phyloP scores from a whole-genome alignment of 805 yeast genomes.

The Monosporozyma aquatica region DNA sequence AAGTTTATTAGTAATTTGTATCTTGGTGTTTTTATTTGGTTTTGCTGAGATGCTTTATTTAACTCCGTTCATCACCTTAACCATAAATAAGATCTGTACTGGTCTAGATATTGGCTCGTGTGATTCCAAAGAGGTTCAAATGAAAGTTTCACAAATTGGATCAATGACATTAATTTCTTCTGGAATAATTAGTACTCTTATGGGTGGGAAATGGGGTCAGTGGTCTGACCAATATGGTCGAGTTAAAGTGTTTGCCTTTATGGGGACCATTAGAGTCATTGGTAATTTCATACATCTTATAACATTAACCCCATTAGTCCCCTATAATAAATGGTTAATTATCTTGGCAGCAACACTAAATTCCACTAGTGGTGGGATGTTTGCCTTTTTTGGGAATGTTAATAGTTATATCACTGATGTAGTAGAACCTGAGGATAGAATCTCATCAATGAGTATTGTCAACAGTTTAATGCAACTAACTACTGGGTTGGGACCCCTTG shows the following conservation, averaged over 20 bases:
- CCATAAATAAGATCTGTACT: conserved; percentile 36
- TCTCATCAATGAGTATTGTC: conserved; percentile 48
- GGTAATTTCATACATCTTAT: conserved; percentile 15
- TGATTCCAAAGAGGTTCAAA: conserved; percentile 35
- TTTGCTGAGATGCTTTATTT: conserved; percentile 34
- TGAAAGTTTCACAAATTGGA: conserved; percentile 39
- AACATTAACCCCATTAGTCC: conserved; percentile 29
- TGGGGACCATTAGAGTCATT: conserved; percentile 21
- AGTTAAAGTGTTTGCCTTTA: conserved; percentile 36
- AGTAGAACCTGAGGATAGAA: conserved; percentile 50
- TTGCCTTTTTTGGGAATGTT: conserved; percentile 46
- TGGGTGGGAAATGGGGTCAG: conserved; percentile 56
- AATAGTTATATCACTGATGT: conserved; percentile 72
- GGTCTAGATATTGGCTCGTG: conserved; percentile 29
- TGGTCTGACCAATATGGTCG: conserved; percentile 60
- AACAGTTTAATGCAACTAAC: conserved; percentile 54
- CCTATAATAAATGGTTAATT: conserved; percentile 33
- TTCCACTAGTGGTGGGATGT: conserved; percentile 54
- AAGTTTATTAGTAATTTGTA: conserved; percentile 41
- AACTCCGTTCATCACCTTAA: conserved; percentile 32
- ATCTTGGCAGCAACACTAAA: conserved; percentile 38
- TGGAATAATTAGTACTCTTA: conserved; percentile 40
- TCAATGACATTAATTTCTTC: conserved; percentile 35
- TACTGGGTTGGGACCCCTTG: conserved; percentile 54
- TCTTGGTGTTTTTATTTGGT: conserved; percentile 35